Base-by-base conservation (phyloP, 1,284 basidiomycete genomes). In the Takashimella tepidaria region DNA sequence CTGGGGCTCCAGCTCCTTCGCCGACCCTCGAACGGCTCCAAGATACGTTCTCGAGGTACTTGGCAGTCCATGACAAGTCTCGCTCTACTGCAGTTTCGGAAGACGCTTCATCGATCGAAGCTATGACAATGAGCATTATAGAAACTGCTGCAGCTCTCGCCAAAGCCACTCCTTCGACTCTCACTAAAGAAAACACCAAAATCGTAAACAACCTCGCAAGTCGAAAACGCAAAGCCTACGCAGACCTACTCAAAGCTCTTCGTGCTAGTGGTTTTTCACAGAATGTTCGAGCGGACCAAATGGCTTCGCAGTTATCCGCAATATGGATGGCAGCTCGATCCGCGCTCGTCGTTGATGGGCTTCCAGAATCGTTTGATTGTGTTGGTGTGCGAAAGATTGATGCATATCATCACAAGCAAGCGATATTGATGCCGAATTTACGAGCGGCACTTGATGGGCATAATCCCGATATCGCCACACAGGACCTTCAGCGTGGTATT, bases 201-300 rank as follows among this genome's bases (percentile, higher is more conserved):
- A 79, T 83, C 44, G 80, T 83, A 60, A 96, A 95, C 72, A 83
- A 86, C 37, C 75, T 93, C 47, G 83, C 86, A 16, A 71, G 73
- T 6, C 83, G 89, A 26, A 99, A 98, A 77, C 81, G 88, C 56
- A 92, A 91, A 69, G 93, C 92, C 1, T 93, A 87, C 83, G 84
- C 87, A 24, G 92, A 98, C 69, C 78, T 98, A 20, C 79, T 97
- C 58, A 95, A 92, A 75, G 89, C 93, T 67, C 79, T 98, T 40
- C 89, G 89, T 66, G 82, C 83, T 1, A 78, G 84, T 25, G 96
- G 96, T 4, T 80, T 98, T 54, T 80, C 89, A 0, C 75, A 80
- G 22, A 86, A 83, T 54, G 77, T 90, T 23, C 86, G 85, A 61
- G 82, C 89, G 1, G 87, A 91, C 41, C 70, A 87, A 45, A 79